These are phyloP conservation scores for Allantophomopsis lycopodina DNA, from an alignment of 2,329 filamentous ascomycete species.

Conservation along the genomic window DNA sequence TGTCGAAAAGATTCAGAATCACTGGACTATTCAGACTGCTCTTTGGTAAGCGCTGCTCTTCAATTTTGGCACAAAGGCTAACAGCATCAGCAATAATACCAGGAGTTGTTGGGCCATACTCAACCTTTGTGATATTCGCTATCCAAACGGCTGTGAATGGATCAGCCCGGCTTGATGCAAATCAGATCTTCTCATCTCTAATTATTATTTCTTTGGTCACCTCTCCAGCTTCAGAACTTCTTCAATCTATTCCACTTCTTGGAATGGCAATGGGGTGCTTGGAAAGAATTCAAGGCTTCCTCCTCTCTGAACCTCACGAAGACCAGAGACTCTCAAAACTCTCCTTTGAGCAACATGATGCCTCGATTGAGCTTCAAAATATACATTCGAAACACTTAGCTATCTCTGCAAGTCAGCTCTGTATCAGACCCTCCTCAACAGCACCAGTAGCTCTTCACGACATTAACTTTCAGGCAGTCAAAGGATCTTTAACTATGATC, in stretches of 20 bases:
- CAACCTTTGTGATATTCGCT: neutral
- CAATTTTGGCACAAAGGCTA: neutral
- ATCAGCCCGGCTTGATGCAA: neutral
- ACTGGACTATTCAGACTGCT: neutral
- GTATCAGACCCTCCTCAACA: neutral
- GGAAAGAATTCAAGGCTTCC: constrained; percentile 1
- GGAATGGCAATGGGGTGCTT: constrained; percentile 1
- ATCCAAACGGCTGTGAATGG: neutral
- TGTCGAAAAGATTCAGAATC: neutral
- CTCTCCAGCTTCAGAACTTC: neutral
- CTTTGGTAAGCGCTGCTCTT: neutral
- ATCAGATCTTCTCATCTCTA: constrained; percentile 1
- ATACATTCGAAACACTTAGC: neutral
- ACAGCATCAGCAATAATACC: neutral
- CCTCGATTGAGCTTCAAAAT: neutral
- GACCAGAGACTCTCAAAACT: neutral
- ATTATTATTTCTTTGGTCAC: constrained; percentile 1
- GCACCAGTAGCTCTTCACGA: neutral
- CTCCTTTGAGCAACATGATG: neutral
- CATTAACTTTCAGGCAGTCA: neutral
- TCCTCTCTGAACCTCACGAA: neutral
- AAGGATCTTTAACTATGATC: constrained; percentile 2
- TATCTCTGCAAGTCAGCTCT: neutral
- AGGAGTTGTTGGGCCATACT: neutral
- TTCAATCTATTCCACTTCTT: neutral